Evolutionary conservation across 805 yeast species (phyloP), one percentile per base, ranked within the genome.

Genomic region (Ogataea populi-albae): DNA sequence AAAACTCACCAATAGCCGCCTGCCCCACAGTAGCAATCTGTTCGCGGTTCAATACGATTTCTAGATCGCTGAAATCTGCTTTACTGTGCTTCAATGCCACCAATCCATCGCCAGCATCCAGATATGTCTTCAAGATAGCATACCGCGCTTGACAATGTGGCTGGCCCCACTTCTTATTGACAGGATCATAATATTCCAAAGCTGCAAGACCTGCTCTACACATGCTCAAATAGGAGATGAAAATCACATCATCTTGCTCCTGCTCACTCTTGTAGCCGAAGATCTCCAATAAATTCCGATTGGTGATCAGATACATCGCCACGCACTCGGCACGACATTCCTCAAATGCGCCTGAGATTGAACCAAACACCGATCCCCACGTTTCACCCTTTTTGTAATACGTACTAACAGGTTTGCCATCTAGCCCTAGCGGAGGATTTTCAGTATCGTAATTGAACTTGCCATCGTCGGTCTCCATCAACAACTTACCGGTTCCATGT

Each of bases 291-390:
- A 87, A 69, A 35, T 78, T 70, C 39, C 76, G 68, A 59, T 81
- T 80, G 30, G 89, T 76, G 49, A 82, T 75, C 46, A 87, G 71
- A 57, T 75, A 84, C 76, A 87, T 74, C 4, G 95, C 95, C 30
- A 87, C 94, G 40, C 81, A 75, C 59, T 87, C 96, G 17, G 96
- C 96, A 50, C 96, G 77, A 59, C 96, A 87, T 61, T 87, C 96
- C 62, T 87, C 96, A 56, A 81, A 86, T 1, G 94, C 79, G 18
- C 95, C 95, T 6, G 96, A 84, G 42, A 81, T 59, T 4, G 82
- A 68, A 8, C 95, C 91, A 58, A 87, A 87, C 35, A 82, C 66
- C 4, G 91, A 80, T 4, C 95, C 91, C 96, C 96, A 87, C 3
- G 95, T 87, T 57, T 87, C 87, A 34, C 88, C 89, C 38, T 79